Conservation (phyloP, 139 green algal genomes). For the Tetratostichococcus sp. region DNA sequence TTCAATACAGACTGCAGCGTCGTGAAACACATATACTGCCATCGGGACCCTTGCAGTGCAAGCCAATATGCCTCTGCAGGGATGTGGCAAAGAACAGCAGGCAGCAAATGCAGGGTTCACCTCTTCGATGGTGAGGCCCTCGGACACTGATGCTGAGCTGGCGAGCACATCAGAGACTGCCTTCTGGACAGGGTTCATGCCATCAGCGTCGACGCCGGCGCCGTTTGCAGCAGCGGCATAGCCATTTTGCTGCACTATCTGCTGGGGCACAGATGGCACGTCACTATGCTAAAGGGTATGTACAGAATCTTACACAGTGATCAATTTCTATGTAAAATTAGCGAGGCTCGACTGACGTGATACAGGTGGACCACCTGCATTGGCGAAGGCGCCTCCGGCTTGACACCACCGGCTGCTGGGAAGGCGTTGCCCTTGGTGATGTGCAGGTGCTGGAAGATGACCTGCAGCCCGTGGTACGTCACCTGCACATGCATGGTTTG, state of each 20-base stretch:
- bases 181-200: constrained; percentile 24
- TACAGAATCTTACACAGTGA: too few species aligned
- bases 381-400: not conserved
- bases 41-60: too few species aligned
- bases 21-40: too few species aligned
- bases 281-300: too few species aligned
- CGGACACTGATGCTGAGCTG: constrained; percentile 11
- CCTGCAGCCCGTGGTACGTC: constrained; percentile 70
- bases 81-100: not conserved
- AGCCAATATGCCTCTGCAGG: too few species aligned
- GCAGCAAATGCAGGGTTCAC: constrained; percentile 13
- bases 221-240: not conserved
- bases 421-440: constrained; percentile 42
- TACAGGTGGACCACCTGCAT: too few species aligned
- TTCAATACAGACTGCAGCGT: too few species aligned
- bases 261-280: too few species aligned
- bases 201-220: constrained; percentile 9
- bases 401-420: not conserved
- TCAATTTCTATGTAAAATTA: too few species aligned
- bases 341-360: too few species aligned
- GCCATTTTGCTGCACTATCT: not conserved
- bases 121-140: constrained; percentile 31
- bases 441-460: constrained; percentile 74
- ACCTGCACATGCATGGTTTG: constrained; percentile 41
- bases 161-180: constrained; percentile 33